Percentiles rank a stretch among this genome's conserved stretches.
These are phyloP conservation scores for Taphrina deformans DNA, from an alignment of 1,139 yeast species.

Conservation along the genomic window DNA sequence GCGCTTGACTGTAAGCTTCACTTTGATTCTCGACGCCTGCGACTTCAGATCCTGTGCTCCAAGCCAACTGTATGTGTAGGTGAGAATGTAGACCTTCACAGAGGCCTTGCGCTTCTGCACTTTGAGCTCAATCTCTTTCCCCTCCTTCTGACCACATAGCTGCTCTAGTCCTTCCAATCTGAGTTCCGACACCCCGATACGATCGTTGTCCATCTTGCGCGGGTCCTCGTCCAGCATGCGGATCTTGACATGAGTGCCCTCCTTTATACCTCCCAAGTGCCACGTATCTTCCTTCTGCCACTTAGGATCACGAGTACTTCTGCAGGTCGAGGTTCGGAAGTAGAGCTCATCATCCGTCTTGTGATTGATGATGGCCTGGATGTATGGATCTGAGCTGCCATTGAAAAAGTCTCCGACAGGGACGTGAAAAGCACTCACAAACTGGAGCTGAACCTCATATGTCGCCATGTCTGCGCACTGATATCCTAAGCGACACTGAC, in stretches of 20 bases:
- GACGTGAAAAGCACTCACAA: constrained; percentile 19
- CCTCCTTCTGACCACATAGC: constrained; percentile 7
- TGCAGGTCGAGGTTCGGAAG: constrained; percentile 29
- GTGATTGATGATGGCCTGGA: constrained; percentile 21
- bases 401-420: constrained; percentile 29
- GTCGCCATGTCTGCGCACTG: neutral
- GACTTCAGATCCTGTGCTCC: constrained; percentile 9
- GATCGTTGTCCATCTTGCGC: constrained; percentile 22
- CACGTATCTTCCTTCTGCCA: constrained; percentile 31
- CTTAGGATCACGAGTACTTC: constrained; percentile 17
- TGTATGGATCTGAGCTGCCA: constrained; percentile 29
- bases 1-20: constrained; percentile 1
- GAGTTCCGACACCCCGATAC: constrained; percentile 18
- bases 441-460: constrained; percentile 11
- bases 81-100: constrained; percentile 7
- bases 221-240: constrained; percentile 29
- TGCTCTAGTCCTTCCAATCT: constrained; percentile 2
- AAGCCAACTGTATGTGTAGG: constrained; percentile 7
- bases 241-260: constrained; percentile 16
- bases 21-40: constrained; percentile 10
- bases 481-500: neutral
- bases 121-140: constrained; percentile 11
- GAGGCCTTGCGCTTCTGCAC: constrained; percentile 29
- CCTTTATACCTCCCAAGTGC: constrained; percentile 30
- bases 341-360: constrained; percentile 8